Conservation (phyloP, 345 rosid genomes). For the Lenwebbia sp. region DNA sequence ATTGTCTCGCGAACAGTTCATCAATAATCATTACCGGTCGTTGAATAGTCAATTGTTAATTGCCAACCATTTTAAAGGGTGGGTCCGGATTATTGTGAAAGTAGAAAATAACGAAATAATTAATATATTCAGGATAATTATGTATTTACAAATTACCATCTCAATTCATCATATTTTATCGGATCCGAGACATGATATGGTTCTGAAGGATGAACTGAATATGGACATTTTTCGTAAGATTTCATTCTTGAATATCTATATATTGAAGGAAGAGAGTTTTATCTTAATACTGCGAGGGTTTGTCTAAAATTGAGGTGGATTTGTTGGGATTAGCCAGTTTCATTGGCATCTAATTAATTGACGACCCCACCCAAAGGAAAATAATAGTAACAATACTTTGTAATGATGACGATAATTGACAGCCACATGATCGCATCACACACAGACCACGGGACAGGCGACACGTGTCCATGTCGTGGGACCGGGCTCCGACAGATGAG, state of each 20-base stretch:
- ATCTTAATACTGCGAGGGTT: background rate
- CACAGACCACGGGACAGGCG: background rate
- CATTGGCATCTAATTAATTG: background rate
- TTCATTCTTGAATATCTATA: too few relatives aligned
- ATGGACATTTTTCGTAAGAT: too few relatives aligned
- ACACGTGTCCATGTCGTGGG: background rate
- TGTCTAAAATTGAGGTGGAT: background rate
- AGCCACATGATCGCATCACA: background rate
- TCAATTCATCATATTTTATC: too few relatives aligned
- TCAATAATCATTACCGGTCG: rapidly evolving
- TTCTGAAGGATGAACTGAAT: too few relatives aligned
- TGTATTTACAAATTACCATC: too few relatives aligned
- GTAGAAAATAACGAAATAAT: too few relatives aligned
- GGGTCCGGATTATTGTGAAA: rapidly evolving
- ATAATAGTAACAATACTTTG: background rate
- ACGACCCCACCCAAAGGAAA: background rate
- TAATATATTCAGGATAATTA: too few relatives aligned
- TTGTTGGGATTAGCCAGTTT: background rate
- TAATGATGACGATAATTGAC: background rate
- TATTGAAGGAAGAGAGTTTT: background rate
- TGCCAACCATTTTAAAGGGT: background rate
- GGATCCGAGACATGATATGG: too few relatives aligned
- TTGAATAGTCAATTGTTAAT: background rate
- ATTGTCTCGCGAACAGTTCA: rapidly evolving
- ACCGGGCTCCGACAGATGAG: background rate